These are phyloP conservation scores for Prinsepia uniflora DNA, from an alignment of 306 rosid genomes.

Conservation along the genomic window DNA sequence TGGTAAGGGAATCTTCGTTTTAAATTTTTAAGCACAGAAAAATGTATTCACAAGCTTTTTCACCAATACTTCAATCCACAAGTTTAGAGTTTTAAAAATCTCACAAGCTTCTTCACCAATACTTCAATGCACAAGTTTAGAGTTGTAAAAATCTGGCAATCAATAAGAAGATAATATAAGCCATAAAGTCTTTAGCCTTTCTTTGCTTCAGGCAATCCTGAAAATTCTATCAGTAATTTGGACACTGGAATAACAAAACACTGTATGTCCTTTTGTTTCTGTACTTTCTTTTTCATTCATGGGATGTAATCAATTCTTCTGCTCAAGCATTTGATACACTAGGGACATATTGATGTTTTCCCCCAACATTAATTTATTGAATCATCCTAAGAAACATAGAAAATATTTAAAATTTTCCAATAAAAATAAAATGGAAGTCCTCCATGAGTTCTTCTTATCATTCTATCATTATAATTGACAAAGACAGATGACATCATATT, in stretches of 20 bases:
- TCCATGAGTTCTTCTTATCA: not conserved
- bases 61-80: not conserved
- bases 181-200: no score
- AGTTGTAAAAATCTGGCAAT: slow-evolving; percentile 3
- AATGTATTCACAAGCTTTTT: slow-evolving; percentile 7
- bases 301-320: not conserved
- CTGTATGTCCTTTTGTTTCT: not conserved
- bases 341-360: not conserved
- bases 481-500: not conserved
- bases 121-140: not conserved
- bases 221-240: not conserved
- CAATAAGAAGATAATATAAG: not conserved
- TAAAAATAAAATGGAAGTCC: not conserved
- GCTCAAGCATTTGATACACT: not conserved
- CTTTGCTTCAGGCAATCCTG: not conserved
- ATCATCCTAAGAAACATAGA: not conserved
- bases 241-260: not conserved
- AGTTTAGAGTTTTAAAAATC: no score
- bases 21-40: not conserved
- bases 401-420: not conserved
- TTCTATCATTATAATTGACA: not conserved
- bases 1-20: not conserved
- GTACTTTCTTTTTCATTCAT: not conserved
- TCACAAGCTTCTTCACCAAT: not conserved
- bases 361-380: slow-evolving; percentile 3